Evolutionary conservation across 768 basidiomycete species (phyloP), one percentile per base, ranked within the genome.

Genomic region (Candolleomyces efflorescens): DNA sequence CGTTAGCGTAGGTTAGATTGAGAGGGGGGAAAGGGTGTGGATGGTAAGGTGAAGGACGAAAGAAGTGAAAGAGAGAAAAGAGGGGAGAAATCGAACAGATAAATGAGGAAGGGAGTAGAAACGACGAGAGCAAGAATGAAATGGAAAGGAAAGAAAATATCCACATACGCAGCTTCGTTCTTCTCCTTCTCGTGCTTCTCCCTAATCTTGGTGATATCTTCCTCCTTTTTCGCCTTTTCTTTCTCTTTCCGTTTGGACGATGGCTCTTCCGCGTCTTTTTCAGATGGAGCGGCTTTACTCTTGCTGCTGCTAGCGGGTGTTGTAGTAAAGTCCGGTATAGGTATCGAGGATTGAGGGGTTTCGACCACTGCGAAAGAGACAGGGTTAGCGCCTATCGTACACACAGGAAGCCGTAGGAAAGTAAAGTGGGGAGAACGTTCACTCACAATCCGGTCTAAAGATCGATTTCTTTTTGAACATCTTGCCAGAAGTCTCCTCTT

Each of bases 401-500:
- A n/a, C n/a, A n/a, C n/a, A n/a, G n/a, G n/a, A n/a, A n/a, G n/a
- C n/a, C n/a, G n/a, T 48, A 49, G 55, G 44, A 36, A 18, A 53
- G 17, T 5, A 5, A 32, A 11, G 32, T 7, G 5, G 32, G 5
- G 32, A 2, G 32, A 11, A 5, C 32, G 11, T 7, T 32, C 2
- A 78, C 92, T 56, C 65, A 95, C 94, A 68, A 74, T 97, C 94
- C 37, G 91, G 90, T 24, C 95, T 77, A 22, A 80, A 86, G 24
- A 96, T 90, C 0, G 86, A 78, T 69, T 92, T 94, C 78, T 93
- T 94, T 73, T 86, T 86, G 62, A 84, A 77, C 1, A 68, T 85
- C 18, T 17, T 20, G 92, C 68, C 67, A 0, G 77, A 70, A 0
- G 77, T 65, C 46, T 85, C 87, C 12, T 74, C 81, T 20, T 46